phyloP scores from a whole-genome alignment of 306 rosid genomes.

The Pyrus bretschneideri region DNA sequence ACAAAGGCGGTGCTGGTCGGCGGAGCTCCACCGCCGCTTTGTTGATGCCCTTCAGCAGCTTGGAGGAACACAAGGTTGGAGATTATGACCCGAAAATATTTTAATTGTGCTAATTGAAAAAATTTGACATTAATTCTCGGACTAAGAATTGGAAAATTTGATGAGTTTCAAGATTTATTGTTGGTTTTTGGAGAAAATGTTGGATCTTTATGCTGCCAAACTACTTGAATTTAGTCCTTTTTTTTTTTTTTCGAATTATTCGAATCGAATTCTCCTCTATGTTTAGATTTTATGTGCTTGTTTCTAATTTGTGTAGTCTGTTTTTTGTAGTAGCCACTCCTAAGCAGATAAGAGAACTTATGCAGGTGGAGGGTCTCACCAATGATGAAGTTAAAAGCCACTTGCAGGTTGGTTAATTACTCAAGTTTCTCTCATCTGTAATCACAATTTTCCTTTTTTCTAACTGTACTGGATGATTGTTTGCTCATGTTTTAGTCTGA shows the following conservation, averaged over 20 bases:
- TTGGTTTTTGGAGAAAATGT: not conserved
- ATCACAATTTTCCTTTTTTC: not conserved
- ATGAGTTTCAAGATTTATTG: not conserved
- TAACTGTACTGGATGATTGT: not conserved
- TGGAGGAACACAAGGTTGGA: constrained; percentile 80
- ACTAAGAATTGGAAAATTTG: not conserved
- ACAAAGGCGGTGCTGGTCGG: constrained; percentile 86
- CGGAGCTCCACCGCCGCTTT: constrained; percentile 75
- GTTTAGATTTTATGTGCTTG: not conserved
- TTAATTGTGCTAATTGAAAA: not conserved
- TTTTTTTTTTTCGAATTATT: not conserved
- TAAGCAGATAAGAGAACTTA: constrained; percentile 84
- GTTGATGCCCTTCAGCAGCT: constrained; percentile 70
- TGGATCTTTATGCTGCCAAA: not conserved
- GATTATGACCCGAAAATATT: not conserved
- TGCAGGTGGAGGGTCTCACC: constrained; percentile 81
- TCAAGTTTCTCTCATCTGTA: not conserved
- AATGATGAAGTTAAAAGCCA: constrained; percentile 98
- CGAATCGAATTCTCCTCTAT: not conserved
- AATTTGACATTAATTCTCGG: not conserved
- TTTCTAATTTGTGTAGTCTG: constrained; percentile 1
- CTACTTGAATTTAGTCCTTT: not conserved
- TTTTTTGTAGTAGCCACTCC: constrained; percentile 79
- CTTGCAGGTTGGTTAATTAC: constrained; percentile 50
- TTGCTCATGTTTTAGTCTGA: not conserved